These are phyloP conservation scores for Vitis hybrid DNA, from an alignment of 177 flowering plant genomes.

Conservation along the genomic window DNA sequence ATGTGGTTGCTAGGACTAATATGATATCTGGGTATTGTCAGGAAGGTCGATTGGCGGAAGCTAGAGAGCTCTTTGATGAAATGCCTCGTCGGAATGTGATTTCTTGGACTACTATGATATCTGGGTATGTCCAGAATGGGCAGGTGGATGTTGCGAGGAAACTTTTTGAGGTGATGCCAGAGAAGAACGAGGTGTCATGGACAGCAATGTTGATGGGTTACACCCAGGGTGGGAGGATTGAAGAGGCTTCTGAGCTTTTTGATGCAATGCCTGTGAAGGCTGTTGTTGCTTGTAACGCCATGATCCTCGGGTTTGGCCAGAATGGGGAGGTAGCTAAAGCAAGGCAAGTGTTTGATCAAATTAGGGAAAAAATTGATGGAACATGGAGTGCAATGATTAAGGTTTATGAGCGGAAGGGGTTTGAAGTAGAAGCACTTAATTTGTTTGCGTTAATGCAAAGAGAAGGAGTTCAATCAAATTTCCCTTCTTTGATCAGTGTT, in stretches of 20 bases:
- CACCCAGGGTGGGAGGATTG: slow-evolving; percentile 36
- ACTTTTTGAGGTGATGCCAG: slow-evolving; percentile 64
- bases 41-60: slow-evolving; percentile 41
- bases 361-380: slow-evolving; percentile 43
- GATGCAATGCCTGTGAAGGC: slow-evolving; percentile 43
- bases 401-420: slow-evolving; percentile 41
- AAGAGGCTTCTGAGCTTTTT: slow-evolving; percentile 43
- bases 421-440: slow-evolving; percentile 40
- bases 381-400: slow-evolving; percentile 55
- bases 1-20: slow-evolving; percentile 48
- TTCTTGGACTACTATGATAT: slow-evolving; percentile 48
- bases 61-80: slow-evolving; percentile 44
- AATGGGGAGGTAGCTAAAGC: slow-evolving; percentile 40
- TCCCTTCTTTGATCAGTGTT: slow-evolving; percentile 43
- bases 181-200: slow-evolving; percentile 53
- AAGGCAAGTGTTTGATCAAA: slow-evolving; percentile 31
- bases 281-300: slow-evolving; percentile 38
- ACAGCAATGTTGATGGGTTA: slow-evolving; percentile 51
- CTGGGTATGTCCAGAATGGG: slow-evolving; percentile 40
- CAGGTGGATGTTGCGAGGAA: slow-evolving; percentile 48
- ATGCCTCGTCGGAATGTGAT: slow-evolving; percentile 40
- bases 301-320: slow-evolving; percentile 41
- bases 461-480: slow-evolving; percentile 29
- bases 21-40: slow-evolving; percentile 49
- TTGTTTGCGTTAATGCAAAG: slow-evolving; percentile 44